Evolutionary conservation across 179 eudicot species (phyloP), one percentile per base, ranked within the genome.

Genomic region (Heliamphora ciliata): DNA sequence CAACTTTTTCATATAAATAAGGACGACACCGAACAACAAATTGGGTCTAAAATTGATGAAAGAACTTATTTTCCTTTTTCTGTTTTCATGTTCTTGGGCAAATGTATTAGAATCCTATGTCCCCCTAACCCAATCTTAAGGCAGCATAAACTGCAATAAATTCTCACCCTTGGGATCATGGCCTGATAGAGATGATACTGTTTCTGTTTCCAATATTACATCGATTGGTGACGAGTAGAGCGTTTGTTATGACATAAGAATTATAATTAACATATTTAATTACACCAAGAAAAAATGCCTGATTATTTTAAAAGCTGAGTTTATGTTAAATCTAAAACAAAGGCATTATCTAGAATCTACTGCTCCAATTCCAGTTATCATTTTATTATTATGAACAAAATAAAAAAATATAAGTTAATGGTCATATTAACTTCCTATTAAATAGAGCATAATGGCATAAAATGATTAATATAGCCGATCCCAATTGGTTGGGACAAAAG

Each of bases 321-420:
- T 75, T 24, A 8, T 52, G 14, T 9, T 56, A 24, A 74, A 8
- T n/a, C 58, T 74, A 50, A 51, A 51, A 74, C 14, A 51, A 73
- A 73, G 54, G 51, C 55, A 74, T 74, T 17, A 50, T 74, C 77
- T 8, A 74, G 50, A 56, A 24, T 75, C 78, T 55, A 54, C 64
- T 55, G 78, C 48, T 21, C 64, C 5, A 18, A 74, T 56, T 21
- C 48, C 64, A 55, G 50, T 75, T 24, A 55, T 10, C 18, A 0
- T 55, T 55, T 21, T 55, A 55, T 76, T 44, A 14, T 74, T 5
- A 5, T 44, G 46, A 55, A 1, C 11, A 76, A 31, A 31, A 31
- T 31, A 0, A 31, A 31, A 31, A 31, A 31, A 31, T 0, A 31
- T 31, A 31, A 31, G 40, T 31, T 31, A 31, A 66, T 63, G 46